Percentiles rank a stretch among this genome's conserved stretches.
These are phyloP conservation scores for Cyclotella cryptica DNA, from an alignment of 108 stramenopile species.

Conservation along the genomic window DNA sequence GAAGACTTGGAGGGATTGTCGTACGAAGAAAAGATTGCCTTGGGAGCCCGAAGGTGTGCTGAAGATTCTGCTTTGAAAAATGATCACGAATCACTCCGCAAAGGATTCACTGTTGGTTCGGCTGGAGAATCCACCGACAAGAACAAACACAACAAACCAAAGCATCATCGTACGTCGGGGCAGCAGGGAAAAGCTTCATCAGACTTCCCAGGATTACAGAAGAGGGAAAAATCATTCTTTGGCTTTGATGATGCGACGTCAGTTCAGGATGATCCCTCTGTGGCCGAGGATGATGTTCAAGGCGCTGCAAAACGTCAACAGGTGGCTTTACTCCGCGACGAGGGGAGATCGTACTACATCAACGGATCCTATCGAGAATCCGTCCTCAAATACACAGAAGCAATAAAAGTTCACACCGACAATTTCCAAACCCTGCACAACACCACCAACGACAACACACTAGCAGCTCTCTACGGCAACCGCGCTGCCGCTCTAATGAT, in stretches of 20 bases:
- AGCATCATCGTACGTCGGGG: neutral
- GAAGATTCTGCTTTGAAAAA: conserved; percentile 47
- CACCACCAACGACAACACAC: conserved; percentile 43
- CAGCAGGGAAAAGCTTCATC: neutral
- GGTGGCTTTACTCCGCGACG: conserved; percentile 61
- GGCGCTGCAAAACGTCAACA: conserved; percentile 28
- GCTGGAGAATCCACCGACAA: conserved; percentile 5
- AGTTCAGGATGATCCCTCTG: conserved; percentile 1
- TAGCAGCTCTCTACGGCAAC: conserved; percentile 77
- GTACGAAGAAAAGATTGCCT: conserved; percentile 39
- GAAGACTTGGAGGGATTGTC: conserved; percentile 24
- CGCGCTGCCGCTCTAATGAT: conserved; percentile 84
- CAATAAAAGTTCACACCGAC: conserved; percentile 54
- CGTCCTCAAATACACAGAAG: conserved; percentile 64
- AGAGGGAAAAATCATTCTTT: conserved; percentile 23
- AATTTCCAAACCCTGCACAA: conserved; percentile 17
- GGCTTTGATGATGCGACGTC: conserved; percentile 14
- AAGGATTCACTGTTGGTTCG: conserved; percentile 38
- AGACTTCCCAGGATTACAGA: neutral
- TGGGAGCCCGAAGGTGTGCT: conserved; percentile 22
- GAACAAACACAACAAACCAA: conserved; percentile 2
- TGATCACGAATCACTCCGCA: conserved; percentile 51
- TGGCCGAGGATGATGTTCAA: conserved; percentile 14
- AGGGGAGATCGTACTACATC: conserved; percentile 63
- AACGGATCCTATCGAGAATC: conserved; percentile 60